Conservation (phyloP, 495 filamentous ascomycete species). For the Hyaloscypha finlandica region DNA sequence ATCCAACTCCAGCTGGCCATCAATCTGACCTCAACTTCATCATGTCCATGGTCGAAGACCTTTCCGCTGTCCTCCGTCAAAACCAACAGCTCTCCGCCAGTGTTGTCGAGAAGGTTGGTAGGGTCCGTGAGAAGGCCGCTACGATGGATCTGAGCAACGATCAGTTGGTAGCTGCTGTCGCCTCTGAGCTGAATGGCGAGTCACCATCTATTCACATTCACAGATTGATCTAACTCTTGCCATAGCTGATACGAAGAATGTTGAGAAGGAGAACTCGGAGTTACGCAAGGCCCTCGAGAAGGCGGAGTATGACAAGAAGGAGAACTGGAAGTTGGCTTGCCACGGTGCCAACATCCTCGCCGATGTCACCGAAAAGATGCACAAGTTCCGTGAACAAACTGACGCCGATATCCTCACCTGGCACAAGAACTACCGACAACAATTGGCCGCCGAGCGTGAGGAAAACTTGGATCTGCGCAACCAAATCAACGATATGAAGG, state of each 20-base stretch:
- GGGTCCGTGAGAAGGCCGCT: constrained; percentile 50
- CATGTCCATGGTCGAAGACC: constrained; percentile 78
- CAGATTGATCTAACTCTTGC: constrained; percentile 17
- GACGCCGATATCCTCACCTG: constrained; percentile 48
- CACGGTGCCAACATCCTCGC: constrained; percentile 44
- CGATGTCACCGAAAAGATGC: constrained; percentile 47
- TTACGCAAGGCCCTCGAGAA: constrained; percentile 54
- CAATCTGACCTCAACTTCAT: constrained; percentile 87
- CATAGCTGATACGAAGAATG: constrained; percentile 38
- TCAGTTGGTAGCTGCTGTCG: constrained; percentile 48
- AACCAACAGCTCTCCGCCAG: constrained; percentile 76
- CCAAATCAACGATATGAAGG: constrained; percentile 59
- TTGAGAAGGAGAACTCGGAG: constrained; percentile 53
- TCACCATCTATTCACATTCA: not conserved
- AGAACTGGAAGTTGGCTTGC: constrained; percentile 50
- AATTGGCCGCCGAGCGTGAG: constrained; percentile 56
- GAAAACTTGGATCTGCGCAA: constrained; percentile 57
- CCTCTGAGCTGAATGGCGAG: constrained; percentile 51
- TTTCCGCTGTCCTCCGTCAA: constrained; percentile 72
- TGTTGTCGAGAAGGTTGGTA: constrained; percentile 65
- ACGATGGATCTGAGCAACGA: constrained; percentile 50
- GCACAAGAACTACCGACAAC: constrained; percentile 57
- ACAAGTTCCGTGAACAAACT: constrained; percentile 51
- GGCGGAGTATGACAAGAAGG: constrained; percentile 43
- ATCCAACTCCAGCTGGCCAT: constrained; percentile 76